Evolutionary conservation across 768 basidiomycete species (phyloP).

Genomic region (Phaeotremella fagi): DNA sequence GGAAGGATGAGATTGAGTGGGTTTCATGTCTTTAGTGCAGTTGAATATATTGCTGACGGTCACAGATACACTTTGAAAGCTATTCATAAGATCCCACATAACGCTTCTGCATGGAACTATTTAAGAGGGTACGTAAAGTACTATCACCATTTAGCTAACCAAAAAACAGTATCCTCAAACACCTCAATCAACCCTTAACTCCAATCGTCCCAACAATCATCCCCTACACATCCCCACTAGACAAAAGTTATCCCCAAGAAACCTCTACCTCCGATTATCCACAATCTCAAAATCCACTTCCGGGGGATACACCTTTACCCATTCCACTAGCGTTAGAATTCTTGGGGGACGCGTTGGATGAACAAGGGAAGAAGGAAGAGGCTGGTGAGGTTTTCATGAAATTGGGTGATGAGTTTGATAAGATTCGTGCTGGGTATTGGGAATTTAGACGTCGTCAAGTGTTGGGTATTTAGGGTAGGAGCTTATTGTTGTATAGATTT

Average conservation of each 20-base stretch:
- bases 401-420: constrained; percentile 33
- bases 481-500: too few species aligned
- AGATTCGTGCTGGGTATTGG: constrained; percentile 46
- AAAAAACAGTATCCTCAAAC: constrained; percentile 53
- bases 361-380: constrained; percentile 17
- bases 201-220: constrained; percentile 59
- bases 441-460: constrained; percentile 24
- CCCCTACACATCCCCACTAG: constrained; percentile 55
- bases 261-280: constrained; percentile 5
- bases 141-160: constrained; percentile 7
- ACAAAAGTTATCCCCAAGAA: constrained; percentile 35
- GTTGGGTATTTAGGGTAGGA: background rate
- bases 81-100: constrained; percentile 83
- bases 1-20: constrained; percentile 70
- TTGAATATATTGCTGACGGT: constrained; percentile 1
- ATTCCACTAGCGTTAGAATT: constrained; percentile 58
- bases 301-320: constrained; percentile 65
- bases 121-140: constrained; percentile 58
- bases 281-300: constrained; percentile 15
- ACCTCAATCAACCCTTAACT: constrained; percentile 59
- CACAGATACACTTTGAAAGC: constrained; percentile 73
- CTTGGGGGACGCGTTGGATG: constrained; percentile 14
- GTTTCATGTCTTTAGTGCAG: constrained; percentile 41
- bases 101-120: constrained; percentile 95
- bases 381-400: constrained; percentile 24